Evolutionary conservation across 169 alveolate species (phyloP).

Genomic region (Plasmodium vinckei): DNA sequence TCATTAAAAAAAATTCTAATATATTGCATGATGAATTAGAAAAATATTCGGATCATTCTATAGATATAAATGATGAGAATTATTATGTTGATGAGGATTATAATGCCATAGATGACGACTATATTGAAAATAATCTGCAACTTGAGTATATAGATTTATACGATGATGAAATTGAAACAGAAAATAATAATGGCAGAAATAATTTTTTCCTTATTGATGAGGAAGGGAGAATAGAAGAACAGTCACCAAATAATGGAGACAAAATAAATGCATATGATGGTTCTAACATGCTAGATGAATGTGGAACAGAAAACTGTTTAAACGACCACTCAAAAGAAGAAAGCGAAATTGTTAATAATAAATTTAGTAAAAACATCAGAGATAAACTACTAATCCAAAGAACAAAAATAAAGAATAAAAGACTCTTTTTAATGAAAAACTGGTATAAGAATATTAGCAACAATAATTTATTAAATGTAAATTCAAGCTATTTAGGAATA

Average conservation of each 20-base stretch:
- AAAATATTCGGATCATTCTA: neutral
- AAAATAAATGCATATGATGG: neutral
- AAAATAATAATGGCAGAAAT: neutral
- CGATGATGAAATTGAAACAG: neutral
- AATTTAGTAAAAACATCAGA: neutral
- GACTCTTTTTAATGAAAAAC: neutral
- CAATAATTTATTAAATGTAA: constrained; percentile 11
- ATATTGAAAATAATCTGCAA: neutral
- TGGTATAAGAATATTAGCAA: constrained; percentile 22
- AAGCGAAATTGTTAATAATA: neutral
- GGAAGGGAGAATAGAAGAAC: neutral
- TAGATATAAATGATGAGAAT: neutral
- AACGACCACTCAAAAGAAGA: neutral
- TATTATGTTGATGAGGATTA: neutral
- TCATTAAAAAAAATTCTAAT: neutral
- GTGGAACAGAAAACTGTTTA: neutral
- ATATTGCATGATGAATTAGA: neutral
- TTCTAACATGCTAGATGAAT: neutral
- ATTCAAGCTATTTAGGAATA: constrained; percentile 1
- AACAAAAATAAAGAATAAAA: constrained; percentile 9
- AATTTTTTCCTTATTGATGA: neutral
- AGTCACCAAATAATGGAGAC: neutral
- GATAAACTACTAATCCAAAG: too few species aligned
- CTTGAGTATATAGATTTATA: neutral
- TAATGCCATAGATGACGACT: neutral